Conservation (phyloP, 768 basidiomycete species). For the Arthromyces matolae region DNA sequence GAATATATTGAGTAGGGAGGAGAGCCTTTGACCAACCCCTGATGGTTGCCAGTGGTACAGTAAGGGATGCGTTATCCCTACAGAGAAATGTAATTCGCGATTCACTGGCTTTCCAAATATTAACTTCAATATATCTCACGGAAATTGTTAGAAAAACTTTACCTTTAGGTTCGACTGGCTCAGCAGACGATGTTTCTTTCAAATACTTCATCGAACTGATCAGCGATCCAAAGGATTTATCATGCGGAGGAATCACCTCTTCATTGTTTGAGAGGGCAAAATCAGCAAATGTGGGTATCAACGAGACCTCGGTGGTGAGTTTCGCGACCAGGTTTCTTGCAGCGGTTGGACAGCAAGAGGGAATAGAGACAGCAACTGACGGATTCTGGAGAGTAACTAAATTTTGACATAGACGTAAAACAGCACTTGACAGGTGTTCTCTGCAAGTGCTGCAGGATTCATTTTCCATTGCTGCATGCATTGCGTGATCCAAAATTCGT, state of each 20-base stretch:
- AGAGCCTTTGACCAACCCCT: slow-evolving; percentile 1
- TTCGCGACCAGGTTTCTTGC: not conserved
- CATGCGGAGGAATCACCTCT: not conserved
- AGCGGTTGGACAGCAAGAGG: not conserved
- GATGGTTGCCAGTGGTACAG: not conserved
- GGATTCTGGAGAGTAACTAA: too few species aligned
- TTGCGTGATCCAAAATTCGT: not conserved
- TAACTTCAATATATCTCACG: too few species aligned
- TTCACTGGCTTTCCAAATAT: not conserved
- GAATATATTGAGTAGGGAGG: not conserved
- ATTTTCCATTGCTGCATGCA: not conserved
- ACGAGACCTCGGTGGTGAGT: not conserved
- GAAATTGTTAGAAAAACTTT: not conserved
- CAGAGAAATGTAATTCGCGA: not conserved
- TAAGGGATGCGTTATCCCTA: not conserved
- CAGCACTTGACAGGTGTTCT: too few species aligned
- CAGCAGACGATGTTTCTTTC: not conserved
- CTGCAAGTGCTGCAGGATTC: not conserved
- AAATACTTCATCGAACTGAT: not conserved
- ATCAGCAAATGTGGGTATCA: not conserved
- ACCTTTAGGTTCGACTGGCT: not conserved
- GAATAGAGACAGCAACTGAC: not conserved
- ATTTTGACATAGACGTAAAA: too few species aligned
- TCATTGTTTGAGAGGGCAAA: not conserved
- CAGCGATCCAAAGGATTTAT: too few species aligned